These are phyloP conservation scores for Rhodofomes roseus DNA, from an alignment of 1,284 basidiomycete species.

Conservation along the genomic window DNA sequence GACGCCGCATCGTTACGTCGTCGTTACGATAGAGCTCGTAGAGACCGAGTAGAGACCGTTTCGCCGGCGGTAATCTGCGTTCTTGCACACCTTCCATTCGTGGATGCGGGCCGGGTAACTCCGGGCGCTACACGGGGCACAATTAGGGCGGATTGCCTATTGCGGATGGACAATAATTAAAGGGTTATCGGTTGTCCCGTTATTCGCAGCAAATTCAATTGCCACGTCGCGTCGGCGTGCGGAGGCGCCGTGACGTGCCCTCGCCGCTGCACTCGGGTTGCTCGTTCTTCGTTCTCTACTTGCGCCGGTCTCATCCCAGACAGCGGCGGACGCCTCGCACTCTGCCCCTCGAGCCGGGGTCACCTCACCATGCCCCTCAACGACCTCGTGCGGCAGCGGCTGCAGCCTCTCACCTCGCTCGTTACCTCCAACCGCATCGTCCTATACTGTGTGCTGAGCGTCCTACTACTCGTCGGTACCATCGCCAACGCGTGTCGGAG, in stretches of 20 bases:
- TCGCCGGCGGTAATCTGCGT: not conserved
- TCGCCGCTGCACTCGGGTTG: not conserved
- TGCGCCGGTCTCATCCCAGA: not conserved
- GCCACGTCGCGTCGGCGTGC: conserved; percentile 8
- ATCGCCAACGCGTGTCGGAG: conserved; percentile 78
- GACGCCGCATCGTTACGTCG: not conserved
- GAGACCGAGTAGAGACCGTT: too few species aligned
- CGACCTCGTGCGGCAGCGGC: conserved; percentile 36
- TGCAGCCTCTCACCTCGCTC: conserved; percentile 42
- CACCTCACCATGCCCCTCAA: conserved; percentile 36
- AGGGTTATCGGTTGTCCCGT: not conserved
- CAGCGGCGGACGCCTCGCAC: not conserved
- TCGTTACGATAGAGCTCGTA: not conserved
- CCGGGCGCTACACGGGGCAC: not conserved
- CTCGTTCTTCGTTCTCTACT: not conserved
- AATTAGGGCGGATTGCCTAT: too few species aligned
- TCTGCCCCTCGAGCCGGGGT: not conserved
- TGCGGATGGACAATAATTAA: too few species aligned
- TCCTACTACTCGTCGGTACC: conserved; percentile 67
- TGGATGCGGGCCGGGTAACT: not conserved
- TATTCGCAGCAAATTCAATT: not conserved
- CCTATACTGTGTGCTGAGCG: conserved; percentile 68
- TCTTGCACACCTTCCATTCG: not conserved
- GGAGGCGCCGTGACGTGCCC: not conserved
- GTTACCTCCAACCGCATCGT: conserved; percentile 62